Conservation (phyloP, 2,329 filamentous ascomycete genomes). For the Didymella keratinophila region DNA sequence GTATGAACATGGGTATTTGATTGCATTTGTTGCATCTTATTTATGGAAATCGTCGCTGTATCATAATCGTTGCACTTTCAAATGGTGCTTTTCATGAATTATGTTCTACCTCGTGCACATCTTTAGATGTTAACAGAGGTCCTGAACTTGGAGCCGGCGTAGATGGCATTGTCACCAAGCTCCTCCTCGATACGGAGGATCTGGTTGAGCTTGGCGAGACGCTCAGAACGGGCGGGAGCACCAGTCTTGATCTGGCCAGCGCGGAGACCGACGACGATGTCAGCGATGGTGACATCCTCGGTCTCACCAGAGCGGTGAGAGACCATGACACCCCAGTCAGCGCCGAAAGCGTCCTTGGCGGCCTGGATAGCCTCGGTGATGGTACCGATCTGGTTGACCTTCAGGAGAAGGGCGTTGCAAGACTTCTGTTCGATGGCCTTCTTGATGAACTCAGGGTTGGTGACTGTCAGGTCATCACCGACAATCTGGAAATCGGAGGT, state of each 20-base stretch:
- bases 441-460: conserved; percentile 99
- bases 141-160: conserved; percentile 92
- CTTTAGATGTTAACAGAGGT: conserved; percentile 76
- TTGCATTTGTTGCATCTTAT: conserved; percentile 24
- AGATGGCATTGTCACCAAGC: conserved; percentile 83
- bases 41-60: conserved; percentile 23
- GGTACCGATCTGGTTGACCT: conserved; percentile 99
- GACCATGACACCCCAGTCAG: conserved; percentile 98
- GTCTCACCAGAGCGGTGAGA: conserved; percentile 99
- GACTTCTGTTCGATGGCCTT: conserved; percentile 99
- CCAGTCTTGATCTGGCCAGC: conserved; percentile 81
- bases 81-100: conserved; percentile 15
- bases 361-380: conserved; percentile 99
- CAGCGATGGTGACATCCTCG: conserved; percentile 98
- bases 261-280: conserved; percentile 96
- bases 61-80: conserved; percentile 25
- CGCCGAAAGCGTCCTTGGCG: conserved; percentile 94
- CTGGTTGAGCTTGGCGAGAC: conserved; percentile 99
- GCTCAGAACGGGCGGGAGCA: conserved; percentile 87
- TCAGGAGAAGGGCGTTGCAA: conserved; percentile 96
- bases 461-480: conserved; percentile 97
- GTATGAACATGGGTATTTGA: conserved; percentile 19
- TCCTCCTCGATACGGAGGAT: conserved; percentile 99
- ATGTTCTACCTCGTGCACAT: not conserved
- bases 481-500: conserved; percentile 98